Evolutionary conservation across 768 basidiomycete species (phyloP).

Genomic region (Trametes coccinea): DNA sequence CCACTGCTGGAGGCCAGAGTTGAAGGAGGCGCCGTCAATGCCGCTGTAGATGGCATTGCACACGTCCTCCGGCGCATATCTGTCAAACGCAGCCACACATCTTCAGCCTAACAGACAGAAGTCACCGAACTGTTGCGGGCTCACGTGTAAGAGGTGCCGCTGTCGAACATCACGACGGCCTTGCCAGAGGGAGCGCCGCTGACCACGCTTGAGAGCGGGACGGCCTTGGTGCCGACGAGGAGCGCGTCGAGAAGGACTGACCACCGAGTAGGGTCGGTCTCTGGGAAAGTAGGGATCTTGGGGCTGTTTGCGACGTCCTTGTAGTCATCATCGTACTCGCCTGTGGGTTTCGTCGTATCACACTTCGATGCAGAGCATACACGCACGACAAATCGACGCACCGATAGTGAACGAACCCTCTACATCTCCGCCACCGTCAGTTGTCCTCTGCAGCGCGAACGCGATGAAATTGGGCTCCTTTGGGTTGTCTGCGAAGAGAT

Average conservation of each 20-base stretch:
- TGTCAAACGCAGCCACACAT: constrained; percentile 27
- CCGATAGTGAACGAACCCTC: constrained; percentile 75
- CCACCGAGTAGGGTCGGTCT: constrained; percentile 65
- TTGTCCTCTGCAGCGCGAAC: constrained; percentile 66
- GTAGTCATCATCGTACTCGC: constrained; percentile 69
- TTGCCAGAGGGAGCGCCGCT: constrained; percentile 61
- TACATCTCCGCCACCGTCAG: constrained; percentile 52
- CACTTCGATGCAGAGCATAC: not conserved
- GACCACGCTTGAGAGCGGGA: constrained; percentile 56
- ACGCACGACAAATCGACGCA: constrained; percentile 29
- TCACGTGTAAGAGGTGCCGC: constrained; percentile 79
- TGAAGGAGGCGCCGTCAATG: constrained; percentile 62
- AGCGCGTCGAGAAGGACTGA: constrained; percentile 74
- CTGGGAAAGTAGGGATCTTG: constrained; percentile 75
- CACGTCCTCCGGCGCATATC: constrained; percentile 68
- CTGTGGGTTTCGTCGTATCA: constrained; percentile 33
- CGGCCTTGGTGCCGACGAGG: constrained; percentile 54
- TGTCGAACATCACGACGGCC: constrained; percentile 78
- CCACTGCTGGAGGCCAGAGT: constrained; percentile 60
- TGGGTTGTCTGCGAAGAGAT: constrained; percentile 69
- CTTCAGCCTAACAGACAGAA: not conserved
- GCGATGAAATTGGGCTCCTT: constrained; percentile 79
- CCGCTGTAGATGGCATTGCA: constrained; percentile 69
- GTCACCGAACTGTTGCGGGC: constrained; percentile 25
- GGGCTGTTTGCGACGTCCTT: constrained; percentile 54